Base-by-base conservation (phyloP, 179 eudicot species). In the Nepenthes alata region DNA sequence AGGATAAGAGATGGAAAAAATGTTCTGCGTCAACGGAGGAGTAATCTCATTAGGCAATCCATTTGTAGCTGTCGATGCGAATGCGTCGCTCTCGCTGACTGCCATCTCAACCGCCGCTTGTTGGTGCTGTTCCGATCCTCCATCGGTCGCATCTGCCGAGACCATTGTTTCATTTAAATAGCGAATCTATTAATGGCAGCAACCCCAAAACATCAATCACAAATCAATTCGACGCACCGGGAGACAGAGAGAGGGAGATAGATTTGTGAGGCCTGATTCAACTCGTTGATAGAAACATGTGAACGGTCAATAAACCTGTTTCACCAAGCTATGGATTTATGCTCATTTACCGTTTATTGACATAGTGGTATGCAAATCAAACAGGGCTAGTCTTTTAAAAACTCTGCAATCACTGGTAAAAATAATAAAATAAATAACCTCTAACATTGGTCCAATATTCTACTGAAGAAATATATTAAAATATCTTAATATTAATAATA, bases 1-100 rank as follows among this genome's bases (percentile, higher is more conserved):
- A 49, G 79, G 74, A 69, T 82, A 72, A 12, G 86, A 70, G 50
- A 65, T 60, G 53, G 86, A 67, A 72, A 82, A 82, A 65, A 82
- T 82, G 2, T 60, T 55, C 25, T 71, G 73, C 58, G 61, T 35
- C 55, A 79, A 72, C 5, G 79, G 66, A 62, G 86, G 86, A 1
- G 73, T 55, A 14, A 69, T 75, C 59, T 82, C 79, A 47, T 82
- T 76, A 34, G 68, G 47, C 47, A 49, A 12, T 65, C 64, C 3
- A 8, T 58, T 41, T 1, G 34, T 61, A 16, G 44, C 39, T 6
- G 74, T 50, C 6, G 65, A 49, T 3, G 71, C 37, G 1, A 66
- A 68, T 63, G 70, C 45, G 45, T 1, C 45, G 45, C 6, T 41
- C 45, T 41, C 45, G 45, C 1, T 1, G 45, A 41, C 49, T 2